Evolutionary conservation across 2,329 filamentous ascomycete species (phyloP).

Genomic region (Fusarium sp.): DNA sequence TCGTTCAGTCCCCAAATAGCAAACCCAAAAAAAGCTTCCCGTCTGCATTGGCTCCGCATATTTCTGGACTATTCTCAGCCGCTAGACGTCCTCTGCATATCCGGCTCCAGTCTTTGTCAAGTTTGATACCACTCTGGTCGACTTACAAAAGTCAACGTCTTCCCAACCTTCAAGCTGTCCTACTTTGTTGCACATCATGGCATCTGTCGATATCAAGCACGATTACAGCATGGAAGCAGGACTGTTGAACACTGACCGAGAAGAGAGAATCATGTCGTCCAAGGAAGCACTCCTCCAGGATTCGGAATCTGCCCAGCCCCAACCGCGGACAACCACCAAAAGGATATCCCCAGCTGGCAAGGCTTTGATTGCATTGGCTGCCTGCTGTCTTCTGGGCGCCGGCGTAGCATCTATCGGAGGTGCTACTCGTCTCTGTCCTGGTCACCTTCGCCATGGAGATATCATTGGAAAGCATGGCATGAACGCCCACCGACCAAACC

Average conservation of each 20-base stretch:
- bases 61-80: slow-evolving; percentile 40
- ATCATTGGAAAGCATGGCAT: slow-evolving; percentile 40
- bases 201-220: slow-evolving; percentile 43
- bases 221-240: slow-evolving; percentile 50
- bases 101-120: slow-evolving; percentile 33
- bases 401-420: slow-evolving; percentile 45
- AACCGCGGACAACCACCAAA: slow-evolving; percentile 24
- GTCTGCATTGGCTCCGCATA: slow-evolving; percentile 39
- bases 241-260: slow-evolving; percentile 47
- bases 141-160: slow-evolving; percentile 46
- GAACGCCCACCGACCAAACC: slow-evolving; percentile 41
- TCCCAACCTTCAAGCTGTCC: slow-evolving; percentile 25
- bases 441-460: slow-evolving; percentile 44
- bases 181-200: slow-evolving; percentile 35
- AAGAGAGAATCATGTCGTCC: slow-evolving; percentile 48
- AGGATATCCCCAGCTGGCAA: slow-evolving; percentile 45
- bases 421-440: slow-evolving; percentile 44
- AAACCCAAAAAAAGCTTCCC: slow-evolving; percentile 41
- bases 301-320: slow-evolving; percentile 38
- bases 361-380: slow-evolving; percentile 42
- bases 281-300: slow-evolving; percentile 48
- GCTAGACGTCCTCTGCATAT: slow-evolving; percentile 44
- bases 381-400: slow-evolving; percentile 44
- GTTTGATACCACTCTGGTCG: slow-evolving; percentile 37
- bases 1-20: slow-evolving; percentile 35